Evolutionary conservation across 495 filamentous ascomycete species (phyloP).

Genomic region (Sporormia fimetaria): DNA sequence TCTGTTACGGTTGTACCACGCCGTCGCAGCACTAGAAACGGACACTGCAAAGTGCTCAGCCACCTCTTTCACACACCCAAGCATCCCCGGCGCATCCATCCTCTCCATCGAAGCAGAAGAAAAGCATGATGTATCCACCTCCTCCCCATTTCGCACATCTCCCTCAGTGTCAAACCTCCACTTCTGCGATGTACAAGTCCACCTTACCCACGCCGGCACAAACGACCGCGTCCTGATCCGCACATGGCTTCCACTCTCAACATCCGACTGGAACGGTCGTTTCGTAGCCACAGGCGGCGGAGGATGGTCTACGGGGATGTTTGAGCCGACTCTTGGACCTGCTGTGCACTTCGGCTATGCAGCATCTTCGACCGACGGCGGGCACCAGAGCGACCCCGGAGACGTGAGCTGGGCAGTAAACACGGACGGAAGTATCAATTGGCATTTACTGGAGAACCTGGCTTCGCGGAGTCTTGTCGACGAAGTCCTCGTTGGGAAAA

Average conservation of each 20-base stretch:
- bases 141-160: neutral
- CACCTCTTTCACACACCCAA: constrained; percentile 5
- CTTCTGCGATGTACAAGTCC: constrained; percentile 14
- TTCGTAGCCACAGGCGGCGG: constrained; percentile 17
- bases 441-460: constrained; percentile 13
- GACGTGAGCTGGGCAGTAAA: constrained; percentile 10
- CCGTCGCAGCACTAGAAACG: too few relatives aligned
- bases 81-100: constrained; percentile 8
- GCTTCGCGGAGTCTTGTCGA: constrained; percentile 13
- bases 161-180: constrained; percentile 1
- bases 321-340: constrained; percentile 1
- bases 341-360: constrained; percentile 7
- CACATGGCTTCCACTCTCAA: constrained; percentile 6
- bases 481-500: constrained; percentile 10
- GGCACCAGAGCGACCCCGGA: neutral
- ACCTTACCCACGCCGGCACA: constrained; percentile 9
- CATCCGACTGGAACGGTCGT: constrained; percentile 13
- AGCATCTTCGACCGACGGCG: constrained; percentile 13
- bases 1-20: too few relatives aligned
- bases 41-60: too few relatives aligned
- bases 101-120: constrained; percentile 6
- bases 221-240: constrained; percentile 11
- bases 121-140: constrained; percentile 1
- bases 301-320: constrained; percentile 8
- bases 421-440: constrained; percentile 8